Conservation (phyloP, 768 basidiomycete genomes). For the Russula sp. region DNA sequence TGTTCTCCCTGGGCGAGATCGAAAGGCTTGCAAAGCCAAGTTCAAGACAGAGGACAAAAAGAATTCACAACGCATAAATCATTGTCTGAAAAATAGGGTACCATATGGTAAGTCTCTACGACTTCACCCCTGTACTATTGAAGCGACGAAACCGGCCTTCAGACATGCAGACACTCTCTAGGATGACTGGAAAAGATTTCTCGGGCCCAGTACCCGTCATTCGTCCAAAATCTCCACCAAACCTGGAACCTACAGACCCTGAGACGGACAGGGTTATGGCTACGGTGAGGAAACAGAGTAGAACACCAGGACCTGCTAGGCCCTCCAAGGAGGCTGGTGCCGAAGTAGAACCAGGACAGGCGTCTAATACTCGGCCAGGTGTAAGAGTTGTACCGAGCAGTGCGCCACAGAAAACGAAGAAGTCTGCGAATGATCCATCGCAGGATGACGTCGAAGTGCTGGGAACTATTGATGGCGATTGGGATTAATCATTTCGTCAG, state of each 20-base stretch:
- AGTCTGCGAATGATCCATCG: constrained; percentile 9
- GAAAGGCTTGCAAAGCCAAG: constrained; percentile 88
- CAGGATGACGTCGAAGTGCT: constrained; percentile 28
- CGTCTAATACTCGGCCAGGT: constrained; percentile 1
- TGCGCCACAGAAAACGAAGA: constrained; percentile 11
- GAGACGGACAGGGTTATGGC: neutral
- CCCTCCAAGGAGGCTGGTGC: constrained; percentile 1
- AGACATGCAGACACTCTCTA: constrained; percentile 69
- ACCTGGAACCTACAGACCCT: constrained; percentile 27
- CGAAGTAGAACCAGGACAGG: constrained; percentile 1
- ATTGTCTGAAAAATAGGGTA: constrained; percentile 63
- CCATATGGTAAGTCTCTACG: constrained; percentile 58
- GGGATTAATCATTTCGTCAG: constrained; percentile 9
- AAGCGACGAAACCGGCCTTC: neutral
- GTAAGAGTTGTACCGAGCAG: neutral
- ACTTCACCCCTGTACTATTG: neutral
- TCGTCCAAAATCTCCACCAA: constrained; percentile 32
- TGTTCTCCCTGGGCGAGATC: constrained; percentile 74
- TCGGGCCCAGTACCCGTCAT: constrained; percentile 75
- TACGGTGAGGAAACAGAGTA: constrained; percentile 13
- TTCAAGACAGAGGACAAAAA: constrained; percentile 86
- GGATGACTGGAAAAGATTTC: constrained; percentile 82
- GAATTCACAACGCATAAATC: constrained; percentile 67
- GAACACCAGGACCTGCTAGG: constrained; percentile 11
- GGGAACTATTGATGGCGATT: constrained; percentile 27